Conservation (phyloP, 768 basidiomycete genomes). For the Xerocomellus chrysenteron region DNA sequence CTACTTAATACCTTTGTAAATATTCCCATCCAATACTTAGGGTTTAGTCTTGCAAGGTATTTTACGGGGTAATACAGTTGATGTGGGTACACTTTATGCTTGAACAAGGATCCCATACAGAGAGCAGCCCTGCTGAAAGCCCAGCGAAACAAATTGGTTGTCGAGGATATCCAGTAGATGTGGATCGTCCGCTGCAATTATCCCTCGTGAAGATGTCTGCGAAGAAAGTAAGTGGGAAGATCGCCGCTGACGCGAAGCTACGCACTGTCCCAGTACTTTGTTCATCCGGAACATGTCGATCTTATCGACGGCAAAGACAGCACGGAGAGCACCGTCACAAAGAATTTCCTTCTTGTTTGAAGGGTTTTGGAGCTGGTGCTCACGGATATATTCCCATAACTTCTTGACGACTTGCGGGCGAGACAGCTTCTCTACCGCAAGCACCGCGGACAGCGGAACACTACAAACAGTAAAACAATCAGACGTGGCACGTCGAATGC, state of each 20-base stretch:
- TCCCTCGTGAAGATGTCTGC: slow-evolving; percentile 34
- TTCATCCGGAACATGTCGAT: slow-evolving; percentile 97
- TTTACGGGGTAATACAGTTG: slow-evolving; percentile 8
- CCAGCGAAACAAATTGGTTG: not conserved
- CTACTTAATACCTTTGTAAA: slow-evolving; percentile 1
- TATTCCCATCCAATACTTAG: not conserved
- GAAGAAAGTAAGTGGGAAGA: not conserved
- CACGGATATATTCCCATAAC: slow-evolving; percentile 88
- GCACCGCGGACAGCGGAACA: slow-evolving; percentile 66
- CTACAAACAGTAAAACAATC: slow-evolving; percentile 38
- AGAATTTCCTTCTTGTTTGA: slow-evolving; percentile 79
- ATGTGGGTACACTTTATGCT: slow-evolving; percentile 10
- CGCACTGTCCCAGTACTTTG: slow-evolving; percentile 78
- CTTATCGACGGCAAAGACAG: slow-evolving; percentile 77
- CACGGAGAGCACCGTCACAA: slow-evolving; percentile 70
- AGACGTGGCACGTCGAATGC: slow-evolving; percentile 3
- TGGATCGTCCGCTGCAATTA: slow-evolving; percentile 4
- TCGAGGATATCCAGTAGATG: slow-evolving; percentile 3
- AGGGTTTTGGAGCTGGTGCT: slow-evolving; percentile 80
- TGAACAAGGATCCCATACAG: not conserved
- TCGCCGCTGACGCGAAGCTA: not conserved
- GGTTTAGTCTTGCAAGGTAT: slow-evolving; percentile 8
- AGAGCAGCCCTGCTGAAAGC: not conserved
- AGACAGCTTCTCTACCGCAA: slow-evolving; percentile 68
- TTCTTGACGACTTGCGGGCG: slow-evolving; percentile 90